Base-by-base conservation (phyloP, 108 stramenopile genomes). In the Fragilariopsis cylindrus region DNA sequence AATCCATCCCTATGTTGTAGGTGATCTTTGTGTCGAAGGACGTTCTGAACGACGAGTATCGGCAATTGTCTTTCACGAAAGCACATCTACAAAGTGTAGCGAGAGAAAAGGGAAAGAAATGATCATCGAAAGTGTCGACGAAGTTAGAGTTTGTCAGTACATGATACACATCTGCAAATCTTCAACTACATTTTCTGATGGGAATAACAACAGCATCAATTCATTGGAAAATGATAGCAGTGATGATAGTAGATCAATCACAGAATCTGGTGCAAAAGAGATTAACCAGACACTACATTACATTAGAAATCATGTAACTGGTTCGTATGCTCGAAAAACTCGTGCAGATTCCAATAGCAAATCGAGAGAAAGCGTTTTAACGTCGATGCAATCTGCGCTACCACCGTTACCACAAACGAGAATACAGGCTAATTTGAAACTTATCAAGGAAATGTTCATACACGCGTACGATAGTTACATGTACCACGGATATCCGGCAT, bases 401-500 rank as follows among this genome's bases (percentile, higher is more conserved):
- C 79, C 79, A 48, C 87, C 90, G 52, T 74, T 93, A 67, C 92
- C 92, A 4, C 76, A 71, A 45, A 83, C 84, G 50, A 73, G 81
- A 69, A 75, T 81, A 41, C 69, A 84, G 53, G 79, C 82, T 63
- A 90, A 90, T 73, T 69, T 72, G 55, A 52, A 85, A 21, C 76
- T 87, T 16, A 71, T 95, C 21, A 76, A 64, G 11, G 57, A 82
- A 41, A 92, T 94, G 94, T 95, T 98, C 75, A 57, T 67, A 12
- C 94, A 93, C 56, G 94, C 93, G 11, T 98, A 95, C 72, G 88
- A 97, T 48, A 81, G 89, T 12, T 98, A 98, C 78, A 88, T 96
- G 85, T 85, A 91, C 73, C 79, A 96, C 72, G 95, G 94, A 45
- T 98, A 81, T 69, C 97, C 97, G 0, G 79, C 82, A 6, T 90